Evolutionary conservation across 1,284 basidiomycete genomes (phyloP).

Genomic region (Leccinum colubrinum): DNA sequence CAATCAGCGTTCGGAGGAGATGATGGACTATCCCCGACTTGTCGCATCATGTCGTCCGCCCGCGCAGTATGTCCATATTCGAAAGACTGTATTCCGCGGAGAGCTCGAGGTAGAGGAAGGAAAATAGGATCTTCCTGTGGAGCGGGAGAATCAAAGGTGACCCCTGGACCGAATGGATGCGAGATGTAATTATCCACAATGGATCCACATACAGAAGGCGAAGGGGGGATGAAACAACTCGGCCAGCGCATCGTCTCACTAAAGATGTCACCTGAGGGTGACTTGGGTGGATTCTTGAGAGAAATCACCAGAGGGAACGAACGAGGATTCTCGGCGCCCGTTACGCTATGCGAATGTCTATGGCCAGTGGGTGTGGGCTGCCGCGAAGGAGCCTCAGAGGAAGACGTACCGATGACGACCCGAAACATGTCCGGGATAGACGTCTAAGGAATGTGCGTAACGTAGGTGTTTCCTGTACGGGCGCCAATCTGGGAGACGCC

Average conservation of each 20-base stretch:
- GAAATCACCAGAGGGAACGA: constrained; percentile 22
- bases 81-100: constrained; percentile 80
- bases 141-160: constrained; percentile 59
- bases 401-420: constrained; percentile 24
- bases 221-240: constrained; percentile 34
- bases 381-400: constrained; percentile 21
- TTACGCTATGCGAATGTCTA: constrained; percentile 75
- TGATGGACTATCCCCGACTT: constrained; percentile 10
- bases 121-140: constrained; percentile 35
- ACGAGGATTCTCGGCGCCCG: constrained; percentile 61
- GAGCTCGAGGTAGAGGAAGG: constrained; percentile 45
- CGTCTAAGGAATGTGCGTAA: constrained; percentile 46
- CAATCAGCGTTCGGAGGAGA: constrained; percentile 11
- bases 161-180: constrained; percentile 63
- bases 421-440: constrained; percentile 65
- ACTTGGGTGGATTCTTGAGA: constrained; percentile 15
- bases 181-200: constrained; percentile 33
- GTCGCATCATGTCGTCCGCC: constrained; percentile 36
- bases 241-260: constrained; percentile 64
- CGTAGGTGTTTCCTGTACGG: constrained; percentile 19
- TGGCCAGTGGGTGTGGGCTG: constrained; percentile 46
- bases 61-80: constrained; percentile 75
- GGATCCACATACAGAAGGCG: constrained; percentile 34
- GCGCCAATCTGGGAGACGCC: constrained; percentile 13
- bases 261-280: constrained; percentile 54